Percentiles rank a stretch among this genome's conserved stretches.
phyloP scores from a whole-genome alignment of 768 basidiomycete species.

The Hygrophorus russula region DNA sequence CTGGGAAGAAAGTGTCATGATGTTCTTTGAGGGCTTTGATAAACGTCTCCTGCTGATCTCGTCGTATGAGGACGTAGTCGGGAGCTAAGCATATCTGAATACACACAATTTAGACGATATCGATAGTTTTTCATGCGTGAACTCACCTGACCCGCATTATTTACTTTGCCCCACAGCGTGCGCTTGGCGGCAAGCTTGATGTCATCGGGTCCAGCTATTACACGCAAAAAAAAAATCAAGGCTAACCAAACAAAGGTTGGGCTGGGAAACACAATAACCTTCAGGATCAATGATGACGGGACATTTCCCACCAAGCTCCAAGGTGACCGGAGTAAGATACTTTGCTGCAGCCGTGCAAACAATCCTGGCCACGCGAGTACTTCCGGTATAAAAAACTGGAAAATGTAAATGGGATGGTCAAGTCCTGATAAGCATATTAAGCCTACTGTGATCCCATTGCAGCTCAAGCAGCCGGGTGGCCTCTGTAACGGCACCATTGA shows the following conservation, averaged over 20 bases:
- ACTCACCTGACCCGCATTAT: constrained; percentile 53
- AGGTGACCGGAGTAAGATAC: constrained; percentile 41
- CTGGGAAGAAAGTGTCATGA: constrained; percentile 40
- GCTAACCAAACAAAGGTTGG: background rate
- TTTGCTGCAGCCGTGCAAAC: constrained; percentile 41
- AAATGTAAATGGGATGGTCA: background rate
- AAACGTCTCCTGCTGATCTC: constrained; percentile 33
- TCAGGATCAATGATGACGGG: constrained; percentile 28
- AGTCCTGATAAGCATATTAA: constrained; percentile 10
- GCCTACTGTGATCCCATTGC: constrained; percentile 29
- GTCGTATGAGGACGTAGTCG: constrained; percentile 31
- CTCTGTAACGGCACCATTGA: constrained; percentile 50
- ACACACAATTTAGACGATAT: constrained; percentile 14
- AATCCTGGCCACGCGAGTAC: constrained; percentile 32
- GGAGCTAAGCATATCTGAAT: constrained; percentile 54
- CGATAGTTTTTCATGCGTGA: background rate
- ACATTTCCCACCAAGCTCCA: constrained; percentile 47
- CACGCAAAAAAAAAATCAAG: constrained; percentile 11
- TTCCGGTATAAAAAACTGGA: constrained; percentile 14
- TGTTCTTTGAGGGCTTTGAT: constrained; percentile 30
- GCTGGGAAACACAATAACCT: too few relatives aligned
- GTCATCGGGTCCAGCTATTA: constrained; percentile 13
- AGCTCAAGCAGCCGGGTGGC: constrained; percentile 39
- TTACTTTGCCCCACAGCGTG: constrained; percentile 54
- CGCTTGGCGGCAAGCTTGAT: constrained; percentile 48